Base-by-base conservation (phyloP, 352 stramenopile genomes). In the Globisporangium rhizosaccharum region DNA sequence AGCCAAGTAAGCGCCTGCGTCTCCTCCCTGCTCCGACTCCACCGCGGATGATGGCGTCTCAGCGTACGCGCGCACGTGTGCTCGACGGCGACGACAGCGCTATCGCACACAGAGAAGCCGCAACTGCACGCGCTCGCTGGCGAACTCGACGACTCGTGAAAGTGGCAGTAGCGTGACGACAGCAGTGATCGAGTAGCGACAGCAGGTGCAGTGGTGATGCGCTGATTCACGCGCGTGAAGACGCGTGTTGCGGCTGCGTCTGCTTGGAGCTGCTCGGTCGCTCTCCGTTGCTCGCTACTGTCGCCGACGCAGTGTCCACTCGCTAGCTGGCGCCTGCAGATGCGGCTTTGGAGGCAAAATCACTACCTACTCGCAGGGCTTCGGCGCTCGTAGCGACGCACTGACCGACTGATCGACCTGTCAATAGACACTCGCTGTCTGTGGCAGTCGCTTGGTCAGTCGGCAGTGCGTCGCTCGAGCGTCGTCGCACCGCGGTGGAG, bases 341-440 rank as follows among this genome's bases (percentile, higher is more conserved):
- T 70, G 81, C 69, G 79, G 59, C 81, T 87, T 72, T 83, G 81
- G 72, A 87, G 79, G 78, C 79, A 77, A 72, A 68, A 57, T 70
- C 70, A 68, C 62, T 59, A 55, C 58, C 67, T 55, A 53, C 61
- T 63, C 53, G 61, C 61, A 63, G 50, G 50, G 50, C 49, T 62
- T 59, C 50, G 28, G 51, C 33, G 26, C 53, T 23, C 17, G n/a
- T 3, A 12, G 33, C 33, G 44, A 28, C n/a, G 44, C n/a, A 6
- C 12, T 18, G 17, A 20, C 28, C 44, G 10, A 10, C 25, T 10
- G 44, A 14, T 55, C 44, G 57, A 3, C 23, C 41, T 10, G 8
- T 39, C 33, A 2, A 1, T 39, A 12, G 33, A 39, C 33, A 39
- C 33, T 39, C 8, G 33, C 33, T 39, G 33, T 39, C 33, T 39